Evolutionary conservation across 2,329 filamentous ascomycete genomes (phyloP).

Genomic region (Septoria petroselini): DNA sequence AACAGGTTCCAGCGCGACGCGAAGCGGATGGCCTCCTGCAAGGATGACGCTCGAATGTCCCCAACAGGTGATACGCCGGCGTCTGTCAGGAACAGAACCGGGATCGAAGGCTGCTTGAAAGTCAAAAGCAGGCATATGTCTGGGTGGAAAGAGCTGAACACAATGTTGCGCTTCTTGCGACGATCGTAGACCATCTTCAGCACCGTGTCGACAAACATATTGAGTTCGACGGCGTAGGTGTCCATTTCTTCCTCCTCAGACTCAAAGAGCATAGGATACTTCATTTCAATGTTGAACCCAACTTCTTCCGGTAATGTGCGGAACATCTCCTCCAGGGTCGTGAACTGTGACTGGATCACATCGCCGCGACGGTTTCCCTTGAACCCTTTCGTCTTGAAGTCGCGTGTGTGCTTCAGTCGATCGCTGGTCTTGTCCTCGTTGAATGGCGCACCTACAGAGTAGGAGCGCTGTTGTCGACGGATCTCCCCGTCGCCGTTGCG

Average conservation of each 20-base stretch:
- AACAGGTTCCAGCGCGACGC: constrained; percentile 92
- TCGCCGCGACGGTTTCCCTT: constrained; percentile 92
- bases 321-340: constrained; percentile 92
- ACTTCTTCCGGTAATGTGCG: constrained; percentile 74
- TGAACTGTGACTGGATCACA: constrained; percentile 94
- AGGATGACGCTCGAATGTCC: constrained; percentile 82
- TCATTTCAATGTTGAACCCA: constrained; percentile 98
- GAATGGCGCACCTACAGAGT: constrained; percentile 54
- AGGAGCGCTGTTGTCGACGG: constrained; percentile 48
- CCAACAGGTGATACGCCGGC: constrained; percentile 77
- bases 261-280: constrained; percentile 97
- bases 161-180: constrained; percentile 78
- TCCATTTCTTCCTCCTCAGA: constrained; percentile 96
- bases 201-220: constrained; percentile 93
- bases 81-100: constrained; percentile 90
- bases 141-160: constrained; percentile 96
- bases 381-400: constrained; percentile 91
- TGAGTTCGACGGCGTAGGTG: constrained; percentile 90
- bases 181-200: constrained; percentile 85
- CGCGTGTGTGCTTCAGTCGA: constrained; percentile 93
- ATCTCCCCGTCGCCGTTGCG: constrained; percentile 20
- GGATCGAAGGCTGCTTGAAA: constrained; percentile 96
- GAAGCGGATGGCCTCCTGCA: constrained; percentile 95
- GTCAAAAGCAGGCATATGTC: constrained; percentile 91
- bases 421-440: constrained; percentile 39